Base-by-base conservation (phyloP, 306 rosid species). In the Alnus rubra region DNA sequence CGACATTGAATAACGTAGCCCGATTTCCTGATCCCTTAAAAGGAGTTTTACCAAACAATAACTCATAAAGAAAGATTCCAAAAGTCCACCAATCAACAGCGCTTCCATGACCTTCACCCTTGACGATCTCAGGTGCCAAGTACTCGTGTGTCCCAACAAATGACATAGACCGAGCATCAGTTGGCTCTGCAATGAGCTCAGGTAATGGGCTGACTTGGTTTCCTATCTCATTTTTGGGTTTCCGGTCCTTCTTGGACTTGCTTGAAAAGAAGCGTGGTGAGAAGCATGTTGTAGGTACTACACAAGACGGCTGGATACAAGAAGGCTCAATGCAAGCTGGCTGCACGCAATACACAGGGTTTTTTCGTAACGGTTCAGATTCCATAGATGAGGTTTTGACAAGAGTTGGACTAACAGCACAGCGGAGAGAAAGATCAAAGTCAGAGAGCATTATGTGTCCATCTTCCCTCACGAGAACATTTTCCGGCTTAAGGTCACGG, bases 71-170 rank as follows among this genome's bases (percentile, higher is more conserved):
- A 80, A 94, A 94, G 83, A 94, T 92, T 71, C 98, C 98, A 77
- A 88, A 94, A 81, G 98, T 94, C 98, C 98, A 94, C 98, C 98
- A 94, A 84, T 94, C 98, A 60, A 94, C 98, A 5, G 98, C 94
- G 74, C 98, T 94, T 70, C 98, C 98, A 74, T 94, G 98, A 60
- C 98, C 98, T 84, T 94, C 98, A 47, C 98, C 98, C 84, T 94
- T 94, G 31, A 94, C 88, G 79, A 94, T 94, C 88, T 94, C 98
- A 18, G 98, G 98, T 59, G 98, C 98, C 84, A 94, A 70, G 89
- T 94, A 94, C 76, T 94, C 98, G 9, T 94, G 98, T 6, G 98
- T 94, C 56, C 98, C 98, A 9, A 94, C 98, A 77, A 94, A 94
- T 13, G 98, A 94, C 98, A 92, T 94, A 9, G 98, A 94, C 47